These are phyloP conservation scores for Taiwanofungus camphoratus DNA, from an alignment of 1,284 basidiomycete species.

Conservation along the genomic window DNA sequence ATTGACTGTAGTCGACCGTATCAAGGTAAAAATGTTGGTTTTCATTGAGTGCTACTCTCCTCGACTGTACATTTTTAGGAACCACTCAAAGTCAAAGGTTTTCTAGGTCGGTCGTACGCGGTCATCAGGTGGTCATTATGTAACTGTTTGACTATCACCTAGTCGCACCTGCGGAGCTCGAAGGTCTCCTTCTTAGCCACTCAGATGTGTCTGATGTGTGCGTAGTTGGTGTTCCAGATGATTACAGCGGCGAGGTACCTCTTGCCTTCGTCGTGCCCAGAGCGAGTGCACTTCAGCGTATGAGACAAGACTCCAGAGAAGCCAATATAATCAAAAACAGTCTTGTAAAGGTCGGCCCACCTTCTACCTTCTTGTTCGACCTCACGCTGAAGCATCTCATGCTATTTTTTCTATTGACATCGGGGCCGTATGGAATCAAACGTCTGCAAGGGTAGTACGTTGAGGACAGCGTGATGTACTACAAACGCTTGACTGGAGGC, in stretches of 20 bases:
- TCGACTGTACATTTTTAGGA: slow-evolving; percentile 4
- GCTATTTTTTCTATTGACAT: no score
- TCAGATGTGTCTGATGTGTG: slow-evolving; percentile 64
- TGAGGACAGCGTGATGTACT: slow-evolving; percentile 19
- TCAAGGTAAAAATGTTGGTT: slow-evolving; percentile 29
- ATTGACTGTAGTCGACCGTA: slow-evolving; percentile 39
- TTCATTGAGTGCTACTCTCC: neutral
- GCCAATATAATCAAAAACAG: slow-evolving; percentile 26
- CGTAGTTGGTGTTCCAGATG: slow-evolving; percentile 71
- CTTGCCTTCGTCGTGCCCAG: slow-evolving; percentile 61
- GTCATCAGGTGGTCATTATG: slow-evolving; percentile 18
- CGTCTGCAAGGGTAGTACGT: slow-evolving; percentile 21
- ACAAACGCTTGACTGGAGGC: slow-evolving; percentile 21
- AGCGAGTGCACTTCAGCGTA: slow-evolving; percentile 34
- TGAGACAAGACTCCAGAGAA: slow-evolving; percentile 30
- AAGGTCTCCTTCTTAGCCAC: slow-evolving; percentile 64
- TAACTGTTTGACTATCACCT: neutral
- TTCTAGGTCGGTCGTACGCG: slow-evolving; percentile 11
- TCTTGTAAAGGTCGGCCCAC: slow-evolving; percentile 21
- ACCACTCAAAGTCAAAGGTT: slow-evolving; percentile 21
- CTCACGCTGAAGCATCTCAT: no score
- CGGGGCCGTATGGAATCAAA: no score
- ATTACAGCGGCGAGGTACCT: slow-evolving; percentile 74
- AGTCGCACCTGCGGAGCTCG: slow-evolving; percentile 38
- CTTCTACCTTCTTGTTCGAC: neutral